A percentile compares a stretch with the other conserved stretches of the same genome.
phyloP scores from a whole-genome alignment of 768 basidiomycete genomes.

The Amanita brunnescens region DNA sequence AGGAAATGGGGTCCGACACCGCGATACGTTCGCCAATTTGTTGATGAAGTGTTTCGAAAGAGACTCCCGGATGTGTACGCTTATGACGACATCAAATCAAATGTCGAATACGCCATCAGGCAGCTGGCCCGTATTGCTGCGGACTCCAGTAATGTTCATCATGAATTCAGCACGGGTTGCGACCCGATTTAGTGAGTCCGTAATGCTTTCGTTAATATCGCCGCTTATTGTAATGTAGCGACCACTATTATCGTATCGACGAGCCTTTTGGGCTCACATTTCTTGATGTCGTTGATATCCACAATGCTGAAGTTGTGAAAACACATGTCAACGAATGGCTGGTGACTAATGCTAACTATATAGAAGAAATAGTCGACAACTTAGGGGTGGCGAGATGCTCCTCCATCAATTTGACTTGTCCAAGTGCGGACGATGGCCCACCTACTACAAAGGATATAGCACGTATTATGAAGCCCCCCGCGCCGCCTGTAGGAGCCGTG shows the following conservation, averaged over 20 bases:
- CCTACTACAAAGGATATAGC: constrained; percentile 3
- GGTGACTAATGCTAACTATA: background rate
- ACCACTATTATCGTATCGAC: background rate
- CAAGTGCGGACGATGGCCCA: too few relatives aligned
- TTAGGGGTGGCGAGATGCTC: too few relatives aligned
- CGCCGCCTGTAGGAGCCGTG: constrained; percentile 12
- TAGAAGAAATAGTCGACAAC: background rate
- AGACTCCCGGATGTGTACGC: background rate
- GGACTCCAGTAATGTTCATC: background rate
- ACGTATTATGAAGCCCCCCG: constrained; percentile 10
- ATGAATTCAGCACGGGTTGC: background rate
- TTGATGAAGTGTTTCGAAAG: background rate
- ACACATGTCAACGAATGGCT: background rate
- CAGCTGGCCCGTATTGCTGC: background rate
- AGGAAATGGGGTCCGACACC: background rate
- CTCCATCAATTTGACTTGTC: too few relatives aligned
- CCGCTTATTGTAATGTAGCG: background rate
- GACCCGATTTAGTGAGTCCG: background rate
- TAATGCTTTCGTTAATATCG: too few relatives aligned
- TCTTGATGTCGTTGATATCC: background rate
- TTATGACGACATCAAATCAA: background rate
- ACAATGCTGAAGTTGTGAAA: background rate
- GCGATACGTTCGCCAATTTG: background rate
- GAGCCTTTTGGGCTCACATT: background rate
- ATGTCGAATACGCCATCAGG: background rate